Evolutionary conservation across 208 protist genomes (phyloP), one percentile per base, ranked within the genome.

Genomic region (Acanthamoeba royreba): DNA sequence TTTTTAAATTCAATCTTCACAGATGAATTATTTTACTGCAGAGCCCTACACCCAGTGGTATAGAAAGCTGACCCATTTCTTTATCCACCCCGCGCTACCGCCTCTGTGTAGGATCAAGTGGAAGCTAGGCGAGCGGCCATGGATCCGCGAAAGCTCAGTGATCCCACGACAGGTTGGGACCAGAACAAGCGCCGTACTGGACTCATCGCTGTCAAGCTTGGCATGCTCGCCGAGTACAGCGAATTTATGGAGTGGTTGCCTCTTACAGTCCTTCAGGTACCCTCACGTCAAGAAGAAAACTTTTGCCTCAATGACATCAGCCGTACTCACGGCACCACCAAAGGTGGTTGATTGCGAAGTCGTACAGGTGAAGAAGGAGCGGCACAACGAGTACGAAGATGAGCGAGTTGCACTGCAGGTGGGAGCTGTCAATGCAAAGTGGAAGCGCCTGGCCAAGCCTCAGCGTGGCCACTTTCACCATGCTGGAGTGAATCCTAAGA

Each of bases 291-390:
- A n/a, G n/a, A n/a, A n/a, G n/a, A n/a, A n/a, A 9, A 9, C 42
- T 87, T 55, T 61, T 49, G 15, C 42, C 9, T 47, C n/a, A 13
- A 11, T 87, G 40, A 25, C n/a, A 11, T 22, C 9, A 43, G 38
- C 8, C 19, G 47, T 55, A 47, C 19, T 9, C 79, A 47, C 8
- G 8, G 19, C n/a, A 61, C 31, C 1, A 2, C 17, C 7, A 45
- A 58, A 95, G 74, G 40, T 95, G 74, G 22, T 86, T 63, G 87
- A 95, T 25, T 31, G 38, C 46, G 83, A 95, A 63, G 95, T 96
- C n/a, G 72, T 94, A 55, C 92, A 95, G 93, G 90, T 88, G 33
- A 95, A 94, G 86, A 92, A 53, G 22, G 42, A 15, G 46, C 49
- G 25, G 17, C 88, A 52, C 5, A 91, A 96, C 31, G 92, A 74